Evolutionary conservation across 495 filamentous ascomycete species (phyloP).

Genomic region (Talaromyces wortmannii): DNA sequence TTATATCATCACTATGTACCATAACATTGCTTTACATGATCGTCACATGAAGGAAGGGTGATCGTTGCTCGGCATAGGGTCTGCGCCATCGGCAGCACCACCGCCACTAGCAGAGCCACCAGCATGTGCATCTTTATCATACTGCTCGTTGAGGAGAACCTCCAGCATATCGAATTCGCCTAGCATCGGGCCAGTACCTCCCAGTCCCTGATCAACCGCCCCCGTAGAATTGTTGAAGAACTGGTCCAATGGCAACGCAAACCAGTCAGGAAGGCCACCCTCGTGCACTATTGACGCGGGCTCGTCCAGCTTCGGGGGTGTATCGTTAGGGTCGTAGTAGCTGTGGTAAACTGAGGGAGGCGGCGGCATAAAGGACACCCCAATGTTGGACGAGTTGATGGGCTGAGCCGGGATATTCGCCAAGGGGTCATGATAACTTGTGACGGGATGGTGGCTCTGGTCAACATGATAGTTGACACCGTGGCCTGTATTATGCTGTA

Average conservation of each 20-base stretch:
- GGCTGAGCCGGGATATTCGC: slow-evolving; percentile 39
- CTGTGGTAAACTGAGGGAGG: slow-evolving; percentile 41
- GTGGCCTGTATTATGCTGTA: slow-evolving; percentile 1
- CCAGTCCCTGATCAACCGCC: slow-evolving; percentile 41
- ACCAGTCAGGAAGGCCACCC: slow-evolving; percentile 34
- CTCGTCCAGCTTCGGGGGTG: slow-evolving; percentile 19
- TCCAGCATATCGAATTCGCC: slow-evolving; percentile 44
- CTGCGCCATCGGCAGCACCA: background rate
- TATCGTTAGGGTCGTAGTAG: slow-evolving; percentile 35
- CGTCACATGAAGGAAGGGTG: background rate
- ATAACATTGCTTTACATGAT: background rate
- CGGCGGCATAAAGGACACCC: slow-evolving; percentile 44
- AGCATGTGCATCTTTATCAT: slow-evolving; percentile 24
- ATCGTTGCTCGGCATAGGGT: background rate
- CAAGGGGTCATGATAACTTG: slow-evolving; percentile 33
- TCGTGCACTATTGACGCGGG: slow-evolving; percentile 10
- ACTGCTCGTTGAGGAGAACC: slow-evolving; percentile 39
- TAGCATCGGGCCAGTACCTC: slow-evolving; percentile 40
- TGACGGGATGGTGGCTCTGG: slow-evolving; percentile 12
- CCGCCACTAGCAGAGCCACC: background rate
- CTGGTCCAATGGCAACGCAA: slow-evolving; percentile 40
- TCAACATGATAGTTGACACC: slow-evolving; percentile 6
- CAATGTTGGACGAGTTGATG: slow-evolving; percentile 41
- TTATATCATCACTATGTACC: background rate
- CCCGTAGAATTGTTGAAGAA: slow-evolving; percentile 44